Conservation (phyloP, 805 yeast genomes). For the Candida nitratophila region DNA sequence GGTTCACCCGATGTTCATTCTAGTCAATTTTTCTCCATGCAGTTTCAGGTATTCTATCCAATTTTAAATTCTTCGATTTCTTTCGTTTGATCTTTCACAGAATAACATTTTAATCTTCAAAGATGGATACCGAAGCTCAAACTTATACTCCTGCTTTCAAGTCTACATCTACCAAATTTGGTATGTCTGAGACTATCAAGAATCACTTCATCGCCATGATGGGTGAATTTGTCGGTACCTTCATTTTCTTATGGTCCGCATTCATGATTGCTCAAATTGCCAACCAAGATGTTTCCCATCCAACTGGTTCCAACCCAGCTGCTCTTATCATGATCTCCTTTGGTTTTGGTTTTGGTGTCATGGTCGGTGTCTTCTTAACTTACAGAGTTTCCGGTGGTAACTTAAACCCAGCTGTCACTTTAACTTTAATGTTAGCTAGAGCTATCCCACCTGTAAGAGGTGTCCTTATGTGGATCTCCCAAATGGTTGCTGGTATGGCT, state of each 20-base stretch:
- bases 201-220: conserved; percentile 62
- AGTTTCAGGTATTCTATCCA: no score
- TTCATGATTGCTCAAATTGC: conserved; percentile 80
- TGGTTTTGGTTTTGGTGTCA: conserved; percentile 83
- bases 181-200: conserved; percentile 37
- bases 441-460: conserved; percentile 73
- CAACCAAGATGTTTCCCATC: conserved; percentile 31
- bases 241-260: conserved; percentile 76
- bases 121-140: conserved; percentile 33
- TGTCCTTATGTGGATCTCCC: conserved; percentile 54
- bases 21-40: neutral
- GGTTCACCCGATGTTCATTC: neutral
- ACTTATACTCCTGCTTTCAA: conserved; percentile 34
- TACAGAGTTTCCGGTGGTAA: conserved; percentile 83
- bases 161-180: conserved; percentile 20
- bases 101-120: neutral
- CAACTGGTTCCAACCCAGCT: conserved; percentile 42
- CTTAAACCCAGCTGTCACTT: conserved; percentile 83
- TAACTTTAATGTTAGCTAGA: conserved; percentile 62
- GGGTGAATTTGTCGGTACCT: conserved; percentile 85
- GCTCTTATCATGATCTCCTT: conserved; percentile 73
- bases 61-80: no score
- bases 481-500: conserved; percentile 80
- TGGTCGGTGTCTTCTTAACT: conserved; percentile 63
- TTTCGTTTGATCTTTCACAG: no score